Conservation (phyloP, 768 basidiomycete species). For the Calocybe gangraenosa region DNA sequence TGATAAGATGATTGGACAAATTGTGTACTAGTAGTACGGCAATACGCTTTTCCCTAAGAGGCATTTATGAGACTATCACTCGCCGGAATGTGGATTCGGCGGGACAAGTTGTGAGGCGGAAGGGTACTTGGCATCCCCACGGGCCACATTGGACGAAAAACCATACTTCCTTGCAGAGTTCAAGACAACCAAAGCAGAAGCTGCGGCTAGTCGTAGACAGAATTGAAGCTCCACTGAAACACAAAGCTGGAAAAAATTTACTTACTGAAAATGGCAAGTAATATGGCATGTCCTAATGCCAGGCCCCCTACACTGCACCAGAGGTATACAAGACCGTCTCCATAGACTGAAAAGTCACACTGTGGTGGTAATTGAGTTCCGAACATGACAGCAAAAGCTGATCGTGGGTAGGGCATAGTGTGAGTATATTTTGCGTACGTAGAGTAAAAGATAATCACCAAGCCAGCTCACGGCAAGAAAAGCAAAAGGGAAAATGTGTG, state of each 20-base stretch:
- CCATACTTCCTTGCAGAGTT: background rate
- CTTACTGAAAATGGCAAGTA: background rate
- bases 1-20: no score
- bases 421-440: background rate
- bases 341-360: constrained; percentile 4
- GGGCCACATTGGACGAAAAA: no score
- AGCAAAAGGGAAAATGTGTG: constrained; percentile 9
- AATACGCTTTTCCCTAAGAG: no score
- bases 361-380: constrained; percentile 6
- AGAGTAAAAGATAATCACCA: background rate
- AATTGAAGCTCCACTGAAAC: background rate
- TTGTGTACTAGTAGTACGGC: no score
- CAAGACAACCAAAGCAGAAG: background rate
- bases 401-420: background rate
- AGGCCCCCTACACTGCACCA: constrained; percentile 1
- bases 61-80: no score
- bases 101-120: no score
- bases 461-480: constrained; percentile 6
- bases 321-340: background rate
- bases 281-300: background rate
- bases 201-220: background rate
- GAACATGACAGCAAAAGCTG: constrained; percentile 4
- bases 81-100: no score
- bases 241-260: background rate
- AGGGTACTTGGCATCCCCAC: no score